Evolutionary conservation across 1,139 yeast species (phyloP), one percentile per base, ranked within the genome.

Genomic region (Sugiyamaella castrensis): DNA sequence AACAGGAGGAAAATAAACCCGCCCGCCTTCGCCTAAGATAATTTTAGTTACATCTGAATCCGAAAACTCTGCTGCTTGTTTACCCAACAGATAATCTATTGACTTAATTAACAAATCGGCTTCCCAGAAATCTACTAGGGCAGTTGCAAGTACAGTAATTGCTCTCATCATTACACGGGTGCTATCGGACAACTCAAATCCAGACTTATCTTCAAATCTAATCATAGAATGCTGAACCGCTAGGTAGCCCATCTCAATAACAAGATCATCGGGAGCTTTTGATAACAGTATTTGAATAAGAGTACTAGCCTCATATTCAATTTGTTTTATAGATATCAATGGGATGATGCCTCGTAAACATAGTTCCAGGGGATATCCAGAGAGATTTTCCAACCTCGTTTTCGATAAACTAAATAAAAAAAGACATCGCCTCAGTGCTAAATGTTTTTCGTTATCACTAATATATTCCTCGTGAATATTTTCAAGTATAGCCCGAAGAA

Each of bases 351-450:
- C 57, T n/a, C 48, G 30, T 4, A 53, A 43, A 13, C 47, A 39
- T 12, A 54, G 24, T 36, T 53, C 55, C 15, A 51, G 43, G 1
- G 52, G 39, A 36, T 54, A 54, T 7, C 53, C 53, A 24, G 38
- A 28, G 13, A 34, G 28, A 16, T 19, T 16, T 2, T 45, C 48
- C 11, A 34, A 26, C 7, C 28, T 32, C 2, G 15, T 35, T 10
- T 37, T 16, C 10, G 46, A 34, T 16, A 47, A 16, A 8, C 35
- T 19, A 24, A 53, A 37, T 29, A 50, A 29, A 16, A 53, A 37
- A 3, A 50, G 15, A 26, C 51, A 42, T 8, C 54, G 31, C 28
- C 57, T 31, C 36, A 52, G 7, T 7, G 32, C 29, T 30, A 45
- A 13, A 15, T 40, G 41, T 32, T 44, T 45, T n/a, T 52, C 50